Percentiles rank a stretch among this genome's conserved stretches.
Conservation (phyloP, 768 basidiomycete species). For the Dentipellis sp. region DNA sequence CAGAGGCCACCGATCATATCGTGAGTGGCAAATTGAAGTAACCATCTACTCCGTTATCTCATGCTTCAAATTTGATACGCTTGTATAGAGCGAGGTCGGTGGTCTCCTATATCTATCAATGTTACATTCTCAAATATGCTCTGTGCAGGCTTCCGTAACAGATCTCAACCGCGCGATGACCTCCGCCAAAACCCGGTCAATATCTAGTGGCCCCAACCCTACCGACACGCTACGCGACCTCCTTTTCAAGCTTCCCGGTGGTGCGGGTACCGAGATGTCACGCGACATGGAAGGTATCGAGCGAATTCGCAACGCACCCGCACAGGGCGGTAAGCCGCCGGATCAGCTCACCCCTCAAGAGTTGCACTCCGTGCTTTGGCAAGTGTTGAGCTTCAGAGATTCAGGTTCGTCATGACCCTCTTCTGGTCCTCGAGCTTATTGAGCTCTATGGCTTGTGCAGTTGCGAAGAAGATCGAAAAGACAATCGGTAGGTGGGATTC, state of each 20-base stretch:
- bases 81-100: not conserved
- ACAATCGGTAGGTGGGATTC: conserved; percentile 44
- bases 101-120: too few species aligned
- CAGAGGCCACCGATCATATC: conserved; percentile 58
- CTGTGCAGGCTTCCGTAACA: conserved; percentile 63
- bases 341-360: conserved; percentile 87
- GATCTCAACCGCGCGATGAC: conserved; percentile 77
- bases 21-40: conserved; percentile 23
- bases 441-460: conserved; percentile 19
- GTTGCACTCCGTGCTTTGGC: conserved; percentile 74
- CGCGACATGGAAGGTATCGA: conserved; percentile 62
- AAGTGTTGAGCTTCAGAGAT: conserved; percentile 80
- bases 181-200: conserved; percentile 45
- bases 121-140: not conserved
- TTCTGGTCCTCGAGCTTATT: not conserved
- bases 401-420: conserved; percentile 34
- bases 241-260: conserved; percentile 55
- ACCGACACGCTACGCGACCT: conserved; percentile 48
- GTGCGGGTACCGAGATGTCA: conserved; percentile 49
- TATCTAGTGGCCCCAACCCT: conserved; percentile 24
- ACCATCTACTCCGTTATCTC: too few species aligned
- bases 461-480: conserved; percentile 70
- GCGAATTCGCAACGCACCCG: conserved; percentile 35
- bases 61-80: too few species aligned
- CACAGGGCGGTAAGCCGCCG: conserved; percentile 53